These are phyloP conservation scores for Coccinonectria pachysandricola DNA, from an alignment of 2,329 filamentous ascomycete genomes.

Conservation along the genomic window DNA sequence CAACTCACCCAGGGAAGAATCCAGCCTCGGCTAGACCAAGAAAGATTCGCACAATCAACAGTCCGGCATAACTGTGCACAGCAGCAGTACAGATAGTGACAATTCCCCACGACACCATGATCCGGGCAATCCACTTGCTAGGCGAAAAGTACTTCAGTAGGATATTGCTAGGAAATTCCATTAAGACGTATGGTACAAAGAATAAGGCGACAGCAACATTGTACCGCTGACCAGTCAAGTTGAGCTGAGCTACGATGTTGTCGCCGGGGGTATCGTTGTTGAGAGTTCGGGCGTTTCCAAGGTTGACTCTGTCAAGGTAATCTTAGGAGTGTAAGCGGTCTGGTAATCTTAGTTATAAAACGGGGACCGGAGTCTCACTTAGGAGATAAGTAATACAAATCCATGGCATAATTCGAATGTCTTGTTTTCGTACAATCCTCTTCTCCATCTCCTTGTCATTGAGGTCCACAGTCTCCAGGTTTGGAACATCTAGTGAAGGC, in stretches of 20 bases:
- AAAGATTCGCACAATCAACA: slow-evolving; percentile 37
- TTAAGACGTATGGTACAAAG: slow-evolving; percentile 21
- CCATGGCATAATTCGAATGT: slow-evolving; percentile 23
- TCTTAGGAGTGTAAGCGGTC: no score
- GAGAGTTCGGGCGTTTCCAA: slow-evolving; percentile 13
- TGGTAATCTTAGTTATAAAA: no score
- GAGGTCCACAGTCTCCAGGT: slow-evolving; percentile 24
- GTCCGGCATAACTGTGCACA: slow-evolving; percentile 35
- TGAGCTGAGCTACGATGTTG: slow-evolving; percentile 22
- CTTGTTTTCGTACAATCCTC: slow-evolving; percentile 23
- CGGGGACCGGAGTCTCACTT: slow-evolving; percentile 11
- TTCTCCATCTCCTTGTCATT: slow-evolving; percentile 24
- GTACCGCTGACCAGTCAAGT: slow-evolving; percentile 22
- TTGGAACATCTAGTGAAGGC: slow-evolving; percentile 24
- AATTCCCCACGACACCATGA: slow-evolving; percentile 37
- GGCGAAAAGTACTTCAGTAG: slow-evolving; percentile 26
- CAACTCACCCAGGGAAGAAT: slow-evolving; percentile 34
- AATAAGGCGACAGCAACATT: slow-evolving; percentile 22
- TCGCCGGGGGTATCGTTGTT: slow-evolving; percentile 25
- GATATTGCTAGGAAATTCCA: slow-evolving; percentile 25
- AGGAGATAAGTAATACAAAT: slow-evolving; percentile 23
- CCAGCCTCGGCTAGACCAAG: slow-evolving; percentile 42
- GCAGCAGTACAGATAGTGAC: slow-evolving; percentile 39
- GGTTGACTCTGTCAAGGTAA: not conserved
- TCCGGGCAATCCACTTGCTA: slow-evolving; percentile 25